These are phyloP conservation scores for Cocos nucifera DNA, from an alignment of 176 grass and related monocot species.

Conservation along the genomic window DNA sequence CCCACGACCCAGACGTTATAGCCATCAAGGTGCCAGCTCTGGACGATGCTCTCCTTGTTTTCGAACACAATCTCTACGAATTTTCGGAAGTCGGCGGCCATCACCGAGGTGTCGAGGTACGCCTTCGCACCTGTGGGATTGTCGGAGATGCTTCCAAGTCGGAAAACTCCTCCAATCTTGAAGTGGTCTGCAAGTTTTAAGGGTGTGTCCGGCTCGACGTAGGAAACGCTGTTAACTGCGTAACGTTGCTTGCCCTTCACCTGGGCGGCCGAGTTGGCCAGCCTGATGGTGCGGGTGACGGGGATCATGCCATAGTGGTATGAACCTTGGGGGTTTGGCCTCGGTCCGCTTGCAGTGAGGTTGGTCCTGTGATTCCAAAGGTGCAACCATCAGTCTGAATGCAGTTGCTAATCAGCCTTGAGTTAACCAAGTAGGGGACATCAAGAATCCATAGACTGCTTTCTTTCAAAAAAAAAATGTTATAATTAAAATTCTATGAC, in stretches of 20 bases:
- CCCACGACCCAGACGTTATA: constrained; percentile 76
- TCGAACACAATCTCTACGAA: constrained; percentile 78
- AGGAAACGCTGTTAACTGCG: constrained; percentile 75
- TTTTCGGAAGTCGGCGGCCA: constrained; percentile 59
- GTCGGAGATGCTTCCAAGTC: constrained; percentile 50
- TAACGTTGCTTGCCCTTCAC: constrained; percentile 45
- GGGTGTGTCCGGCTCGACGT: constrained; percentile 63
- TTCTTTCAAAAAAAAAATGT: no score
- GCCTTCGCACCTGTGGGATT: constrained; percentile 6
- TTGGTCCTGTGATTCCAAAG: constrained; percentile 40
- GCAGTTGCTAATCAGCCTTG: no score
- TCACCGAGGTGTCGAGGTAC: constrained; percentile 44
- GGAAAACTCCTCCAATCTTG: constrained; percentile 65
- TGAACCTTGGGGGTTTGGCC: constrained; percentile 87
- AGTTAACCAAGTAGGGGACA: no score
- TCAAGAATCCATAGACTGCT: no score
- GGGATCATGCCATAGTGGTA: constrained; percentile 86
- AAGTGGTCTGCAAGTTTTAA: constrained; percentile 82
- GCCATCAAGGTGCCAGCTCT: constrained; percentile 88
- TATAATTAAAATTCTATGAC: no score
- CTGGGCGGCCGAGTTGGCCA: constrained; percentile 44
- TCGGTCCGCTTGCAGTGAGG: constrained; percentile 72
- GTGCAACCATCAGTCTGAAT: background rate
- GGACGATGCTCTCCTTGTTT: constrained; percentile 45
- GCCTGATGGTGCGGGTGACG: constrained; percentile 59